Conservation (phyloP, 108 stramenopile genomes). For the Fragilaria crotonensis region DNA sequence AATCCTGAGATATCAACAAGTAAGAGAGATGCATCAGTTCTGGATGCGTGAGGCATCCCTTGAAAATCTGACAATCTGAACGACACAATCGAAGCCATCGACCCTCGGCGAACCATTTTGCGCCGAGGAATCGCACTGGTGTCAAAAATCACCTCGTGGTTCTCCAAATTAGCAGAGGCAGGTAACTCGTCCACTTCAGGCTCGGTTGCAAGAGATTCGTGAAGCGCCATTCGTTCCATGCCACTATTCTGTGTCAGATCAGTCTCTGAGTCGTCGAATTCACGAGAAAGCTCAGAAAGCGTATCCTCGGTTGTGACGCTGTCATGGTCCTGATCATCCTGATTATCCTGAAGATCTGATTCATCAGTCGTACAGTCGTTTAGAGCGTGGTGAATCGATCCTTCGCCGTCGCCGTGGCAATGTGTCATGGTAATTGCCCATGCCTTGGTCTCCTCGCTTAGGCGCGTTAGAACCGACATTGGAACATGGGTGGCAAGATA, state of each 20-base stretch:
- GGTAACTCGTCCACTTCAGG: neutral
- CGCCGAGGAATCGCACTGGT: neutral
- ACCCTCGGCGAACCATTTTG: too few relatives aligned
- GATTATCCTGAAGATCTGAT: neutral
- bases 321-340: neutral
- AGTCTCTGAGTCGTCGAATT: neutral
- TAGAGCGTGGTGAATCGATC: neutral
- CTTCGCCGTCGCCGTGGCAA: neutral
- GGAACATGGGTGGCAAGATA: neutral
- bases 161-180: neutral
- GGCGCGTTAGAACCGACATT: neutral
- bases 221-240: neutral
- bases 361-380: neutral
- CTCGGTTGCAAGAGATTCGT: neutral
- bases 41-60: neutral
- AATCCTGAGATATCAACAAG: slow-evolving; percentile 20
- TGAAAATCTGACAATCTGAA: too few relatives aligned
- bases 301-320: neutral
- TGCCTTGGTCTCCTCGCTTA: neutral
- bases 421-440: neutral
- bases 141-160: neutral
- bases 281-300: too few relatives aligned
- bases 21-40: neutral
- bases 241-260: neutral
- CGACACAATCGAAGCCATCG: too few relatives aligned